Evolutionary conservation across 768 basidiomycete genomes (phyloP).

Genomic region (Mycena alexandri): DNA sequence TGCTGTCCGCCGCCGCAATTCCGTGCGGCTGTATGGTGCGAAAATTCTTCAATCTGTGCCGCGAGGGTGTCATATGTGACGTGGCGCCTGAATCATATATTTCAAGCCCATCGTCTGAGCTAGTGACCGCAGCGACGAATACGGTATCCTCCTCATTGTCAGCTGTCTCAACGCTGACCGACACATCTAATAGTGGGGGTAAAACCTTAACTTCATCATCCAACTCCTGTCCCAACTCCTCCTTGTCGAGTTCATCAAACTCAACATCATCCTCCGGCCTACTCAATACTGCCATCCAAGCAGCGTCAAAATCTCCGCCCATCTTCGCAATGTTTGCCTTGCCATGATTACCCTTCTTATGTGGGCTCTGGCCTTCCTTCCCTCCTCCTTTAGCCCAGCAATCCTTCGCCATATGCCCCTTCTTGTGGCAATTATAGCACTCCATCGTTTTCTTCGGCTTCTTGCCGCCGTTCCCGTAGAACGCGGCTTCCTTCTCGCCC

Average conservation of each 20-base stretch:
- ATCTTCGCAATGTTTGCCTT: not conserved
- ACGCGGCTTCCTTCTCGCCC: no score
- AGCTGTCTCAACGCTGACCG: no score
- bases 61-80: constrained; percentile 51
- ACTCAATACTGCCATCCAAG: not conserved
- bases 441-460: no score
- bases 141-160: no score
- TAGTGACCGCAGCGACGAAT: no score
- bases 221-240: not conserved
- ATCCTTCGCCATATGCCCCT: constrained; percentile 46
- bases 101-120: constrained; percentile 29
- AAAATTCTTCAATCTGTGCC: constrained; percentile 46
- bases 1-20: constrained; percentile 49
- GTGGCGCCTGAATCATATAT: constrained; percentile 54
- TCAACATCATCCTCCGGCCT: not conserved
- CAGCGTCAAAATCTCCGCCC: not conserved
- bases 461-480: no score
- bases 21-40: constrained; percentile 41
- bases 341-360: constrained; percentile 25
- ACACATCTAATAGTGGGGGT: no score
- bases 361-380: constrained; percentile 49
- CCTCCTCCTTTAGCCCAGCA: constrained; percentile 49
- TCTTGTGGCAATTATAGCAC: constrained; percentile 45
- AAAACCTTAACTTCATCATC: no score
- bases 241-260: not conserved